Base-by-base conservation (phyloP, 176 grass and related monocot genomes). In the Raddia distichophylla region DNA sequence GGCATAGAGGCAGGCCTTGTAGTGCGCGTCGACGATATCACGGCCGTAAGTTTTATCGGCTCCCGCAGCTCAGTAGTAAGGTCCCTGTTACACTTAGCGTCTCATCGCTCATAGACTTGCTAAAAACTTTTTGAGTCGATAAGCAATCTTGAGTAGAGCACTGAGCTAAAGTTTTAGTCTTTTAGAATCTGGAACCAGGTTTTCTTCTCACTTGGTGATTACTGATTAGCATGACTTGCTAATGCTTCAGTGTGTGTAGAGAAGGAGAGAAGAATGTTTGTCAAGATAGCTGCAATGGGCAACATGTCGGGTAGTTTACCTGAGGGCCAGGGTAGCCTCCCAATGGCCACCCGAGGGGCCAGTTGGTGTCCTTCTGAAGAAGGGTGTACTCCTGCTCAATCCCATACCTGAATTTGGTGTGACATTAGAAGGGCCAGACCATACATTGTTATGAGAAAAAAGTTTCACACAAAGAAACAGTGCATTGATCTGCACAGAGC, bases 331-430 rank as follows among this genome's bases (percentile, higher is more conserved):
- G 95, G 73, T 71, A 98, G 12, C 95, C 95, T 50, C 95, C 92
- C 42, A 95, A 7, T 47, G 95, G 92, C 95, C 95, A 98, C 3
- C 95, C 95, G 58, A 98, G 79, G 35, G 95, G 95, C 95, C 95
- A 98, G 11, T 93, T 98, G 46, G 69, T 87, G 86, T 95, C 86
- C 65, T 98, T 98, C 45, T 95, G 92, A 62, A 98, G 88, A 42
- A 98, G 95, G 59, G 95, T 98, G 69, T 98, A 98, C 88, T 98
- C 95, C 20, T 95, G 95, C 72, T 98, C 95, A 60, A 98, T 91
- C 42, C 95, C 95, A 70, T 91, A 98, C 95, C 90, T 97, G 71
- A 52, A 65, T 82, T 87, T 34, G 5, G 13, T 4, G 64, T 20
- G 5, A 13, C 13, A 43, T 18, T 27, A 80, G 6, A 76, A 45